Base-by-base conservation (phyloP, 1,284 basidiomycete genomes). In the Volvariella volvacea region DNA sequence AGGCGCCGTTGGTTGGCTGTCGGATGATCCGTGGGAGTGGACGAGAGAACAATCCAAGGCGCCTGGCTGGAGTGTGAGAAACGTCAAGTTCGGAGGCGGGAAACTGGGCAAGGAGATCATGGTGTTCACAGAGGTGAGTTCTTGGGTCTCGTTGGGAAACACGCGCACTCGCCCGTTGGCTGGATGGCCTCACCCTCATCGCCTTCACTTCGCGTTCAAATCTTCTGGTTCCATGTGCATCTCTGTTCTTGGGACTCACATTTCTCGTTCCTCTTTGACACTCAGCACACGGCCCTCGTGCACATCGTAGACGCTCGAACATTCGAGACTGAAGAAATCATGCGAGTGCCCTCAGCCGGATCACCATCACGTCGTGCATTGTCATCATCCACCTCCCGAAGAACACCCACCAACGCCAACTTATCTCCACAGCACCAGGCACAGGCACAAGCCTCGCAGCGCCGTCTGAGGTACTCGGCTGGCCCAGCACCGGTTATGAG, bases 251-350 rank as follows among this genome's bases (percentile, higher is more conserved):
- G 34, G n/a, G n/a, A n/a, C n/a, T n/a, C n/a, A 20, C n/a, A 36
- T 16, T 16, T 36, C 7, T 36, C 15, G 15, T 20, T 36, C n/a
- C 9, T 31, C n/a, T 31, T 31, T 31, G n/a, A 9, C 9, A n/a
- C n/a, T 7, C 19, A 36, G 34, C 34, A 36, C 54, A 86, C 86
- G 0, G 82, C 74, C 10, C 60, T 81, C 20, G 54, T 91, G 0
- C 88, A 92, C 55, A 68, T 90, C 45, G 65, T 92, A 32, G 88
- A 92, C 54, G 87, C 88, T 3, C 73, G 80, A 36, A 90, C 87
- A 0, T 92, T 90, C 52, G 83, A 88, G 53, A 74, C 73, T 2
- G 79, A 86, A 50, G 78, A 88, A 50, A 73, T 85, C 19, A 60
- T 92, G 22, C 73, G 71, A 43, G 71, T 88, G 37, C 85, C 86